Percentiles rank a stretch among this genome's conserved stretches.
These are phyloP conservation scores for Penicilliopsis zonata DNA, from an alignment of 495 filamentous ascomycete species.

Conservation along the genomic window DNA sequence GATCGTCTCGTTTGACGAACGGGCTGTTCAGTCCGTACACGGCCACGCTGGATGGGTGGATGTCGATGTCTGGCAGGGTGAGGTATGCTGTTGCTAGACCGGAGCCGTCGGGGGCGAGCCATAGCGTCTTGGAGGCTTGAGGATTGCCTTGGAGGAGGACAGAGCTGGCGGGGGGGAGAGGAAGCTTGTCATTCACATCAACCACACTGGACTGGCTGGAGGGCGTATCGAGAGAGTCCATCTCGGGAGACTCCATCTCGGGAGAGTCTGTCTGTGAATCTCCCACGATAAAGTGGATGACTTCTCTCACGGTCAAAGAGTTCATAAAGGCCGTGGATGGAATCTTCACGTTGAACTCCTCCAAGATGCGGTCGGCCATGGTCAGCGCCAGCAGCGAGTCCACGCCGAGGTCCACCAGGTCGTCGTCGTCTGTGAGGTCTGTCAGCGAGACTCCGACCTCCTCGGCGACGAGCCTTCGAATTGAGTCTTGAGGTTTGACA, in stretches of 20 bases:
- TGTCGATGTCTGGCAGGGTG: slow-evolving; percentile 31
- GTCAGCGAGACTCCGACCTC: slow-evolving; percentile 11
- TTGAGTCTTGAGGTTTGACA: too few relatives aligned
- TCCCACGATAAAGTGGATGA: slow-evolving; percentile 13
- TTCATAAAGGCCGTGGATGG: slow-evolving; percentile 39
- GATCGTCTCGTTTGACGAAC: slow-evolving; percentile 44
- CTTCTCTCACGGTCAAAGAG: slow-evolving; percentile 33
- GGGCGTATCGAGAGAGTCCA: background rate
- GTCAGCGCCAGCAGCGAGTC: slow-evolving; percentile 40
- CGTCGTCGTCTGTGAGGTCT: slow-evolving; percentile 18
- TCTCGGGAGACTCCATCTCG: background rate
- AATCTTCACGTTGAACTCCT: slow-evolving; percentile 21
- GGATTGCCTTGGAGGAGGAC: slow-evolving; percentile 41
- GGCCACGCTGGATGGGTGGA: slow-evolving; percentile 29
- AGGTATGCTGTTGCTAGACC: slow-evolving; percentile 58
- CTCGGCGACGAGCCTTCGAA: slow-evolving; percentile 8
- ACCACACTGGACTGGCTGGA: background rate
- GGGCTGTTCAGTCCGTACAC: slow-evolving; percentile 55
- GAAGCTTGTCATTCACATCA: background rate
- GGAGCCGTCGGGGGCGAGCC: slow-evolving; percentile 68
- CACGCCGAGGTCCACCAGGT: slow-evolving; percentile 34
- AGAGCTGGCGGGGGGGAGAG: slow-evolving; percentile 25
- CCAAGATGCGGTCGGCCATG: slow-evolving; percentile 23
- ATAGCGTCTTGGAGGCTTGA: slow-evolving; percentile 49
- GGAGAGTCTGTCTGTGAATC: background rate